phyloP scores from a whole-genome alignment of 202 grass and related monocot genomes.

The Panicum hallii region DNA sequence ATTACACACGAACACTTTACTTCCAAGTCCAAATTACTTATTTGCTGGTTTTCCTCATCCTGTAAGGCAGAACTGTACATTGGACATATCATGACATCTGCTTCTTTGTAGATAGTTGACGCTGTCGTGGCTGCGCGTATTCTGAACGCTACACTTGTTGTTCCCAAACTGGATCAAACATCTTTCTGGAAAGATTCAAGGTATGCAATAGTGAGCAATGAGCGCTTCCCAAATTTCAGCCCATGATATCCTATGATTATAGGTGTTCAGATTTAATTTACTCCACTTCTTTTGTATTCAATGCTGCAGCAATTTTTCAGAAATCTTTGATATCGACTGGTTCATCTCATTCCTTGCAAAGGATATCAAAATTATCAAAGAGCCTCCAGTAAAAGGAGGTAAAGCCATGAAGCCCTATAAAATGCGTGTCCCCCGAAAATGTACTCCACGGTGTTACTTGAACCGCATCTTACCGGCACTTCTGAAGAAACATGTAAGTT shows the following conservation, averaged over 20 bases:
- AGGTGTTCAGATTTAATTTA: constrained; percentile 24
- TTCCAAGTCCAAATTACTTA: constrained; percentile 2
- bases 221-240: constrained; percentile 27
- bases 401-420: constrained; percentile 66
- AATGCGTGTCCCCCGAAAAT: constrained; percentile 88
- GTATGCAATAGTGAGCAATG: constrained; percentile 44
- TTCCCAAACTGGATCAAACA: constrained; percentile 74
- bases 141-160: constrained; percentile 81
- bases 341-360: constrained; percentile 81
- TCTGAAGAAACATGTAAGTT: constrained; percentile 91
- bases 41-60: not conserved
- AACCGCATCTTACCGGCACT: constrained; percentile 82
- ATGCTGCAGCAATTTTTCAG: constrained; percentile 84
- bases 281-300: constrained; percentile 42
- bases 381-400: constrained; percentile 74
- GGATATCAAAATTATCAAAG: constrained; percentile 85
- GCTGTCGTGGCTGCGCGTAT: constrained; percentile 76
- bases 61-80: constrained; percentile 1
- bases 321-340: constrained; percentile 93
- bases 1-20: not conserved
- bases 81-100: constrained; percentile 11
- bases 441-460: constrained; percentile 80
- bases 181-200: constrained; percentile 93
- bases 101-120: constrained; percentile 70
- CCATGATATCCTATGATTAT: constrained; percentile 3